Conservation (phyloP, 352 stramenopile species). For the Globisporangium takayamanum region DNA sequence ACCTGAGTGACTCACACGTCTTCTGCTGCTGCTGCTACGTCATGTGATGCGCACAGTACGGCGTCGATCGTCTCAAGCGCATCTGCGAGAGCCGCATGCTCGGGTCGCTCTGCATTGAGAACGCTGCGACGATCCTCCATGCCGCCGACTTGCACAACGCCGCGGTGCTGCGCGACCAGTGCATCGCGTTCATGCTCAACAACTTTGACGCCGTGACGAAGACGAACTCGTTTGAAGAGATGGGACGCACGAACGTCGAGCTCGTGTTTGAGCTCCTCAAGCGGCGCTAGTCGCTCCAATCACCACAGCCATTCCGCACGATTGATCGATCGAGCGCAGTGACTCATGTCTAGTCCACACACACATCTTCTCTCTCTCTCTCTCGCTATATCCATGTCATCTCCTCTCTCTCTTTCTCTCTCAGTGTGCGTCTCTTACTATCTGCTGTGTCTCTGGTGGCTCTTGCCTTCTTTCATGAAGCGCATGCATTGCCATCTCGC, state of each 20-base stretch:
- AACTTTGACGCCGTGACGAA: conserved; percentile 98
- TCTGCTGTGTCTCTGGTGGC: no score
- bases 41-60: conserved; percentile 37
- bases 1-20: not conserved
- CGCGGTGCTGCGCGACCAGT: conserved; percentile 89
- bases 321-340: no score
- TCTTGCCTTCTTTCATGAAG: no score
- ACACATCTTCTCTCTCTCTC: no score
- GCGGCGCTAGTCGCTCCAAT: conserved; percentile 31
- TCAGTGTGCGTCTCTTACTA: no score
- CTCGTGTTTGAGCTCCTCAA: conserved; percentile 97
- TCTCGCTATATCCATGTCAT: no score
- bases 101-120: conserved; percentile 92
- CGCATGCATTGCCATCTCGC: no score
- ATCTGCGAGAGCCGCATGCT: conserved; percentile 97
- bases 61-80: conserved; percentile 82
- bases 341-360: no score
- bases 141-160: conserved; percentile 95
- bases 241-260: conserved; percentile 97
- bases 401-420: no score
- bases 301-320: no score
- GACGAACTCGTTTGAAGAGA: conserved; percentile 96
- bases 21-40: not conserved
- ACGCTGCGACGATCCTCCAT: conserved; percentile 95
- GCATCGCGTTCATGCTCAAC: conserved; percentile 94